phyloP scores from a whole-genome alignment of 2,329 filamentous ascomycete genomes.

The Arthroderma uncinatum region DNA sequence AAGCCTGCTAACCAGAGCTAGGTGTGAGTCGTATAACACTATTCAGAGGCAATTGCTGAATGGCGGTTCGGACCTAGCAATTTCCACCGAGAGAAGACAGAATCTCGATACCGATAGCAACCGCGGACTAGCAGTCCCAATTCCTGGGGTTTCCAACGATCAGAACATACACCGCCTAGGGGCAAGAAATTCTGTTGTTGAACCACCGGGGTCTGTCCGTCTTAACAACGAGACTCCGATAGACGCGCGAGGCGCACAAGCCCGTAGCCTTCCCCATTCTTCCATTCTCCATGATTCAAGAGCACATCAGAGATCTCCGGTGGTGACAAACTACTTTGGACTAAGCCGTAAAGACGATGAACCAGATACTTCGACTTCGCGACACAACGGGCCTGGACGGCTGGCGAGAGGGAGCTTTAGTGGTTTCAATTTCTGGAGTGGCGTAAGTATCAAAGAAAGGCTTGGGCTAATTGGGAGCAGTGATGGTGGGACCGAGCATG shows the following conservation, averaged over 20 bases:
- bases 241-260: neutral
- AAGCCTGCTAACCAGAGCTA: constrained; percentile 10
- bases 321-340: constrained; percentile 13
- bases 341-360: constrained; percentile 6
- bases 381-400: neutral
- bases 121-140: neutral
- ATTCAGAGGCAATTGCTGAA: constrained; percentile 29
- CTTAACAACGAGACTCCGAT: neutral
- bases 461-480: constrained; percentile 2
- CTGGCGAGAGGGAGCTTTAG: neutral
- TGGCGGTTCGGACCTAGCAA: neutral
- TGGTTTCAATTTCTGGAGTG: constrained; percentile 4
- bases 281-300: neutral
- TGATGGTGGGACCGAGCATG: constrained; percentile 13
- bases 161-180: neutral
- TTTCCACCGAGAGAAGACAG: neutral
- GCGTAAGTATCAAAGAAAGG: constrained; percentile 2
- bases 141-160: neutral
- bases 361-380: constrained; percentile 3
- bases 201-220: neutral
- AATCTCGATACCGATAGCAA: neutral
- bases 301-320: constrained; percentile 6
- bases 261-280: constrained; percentile 2
- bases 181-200: neutral
- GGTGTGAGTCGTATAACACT: constrained; percentile 40